Conservation (phyloP, 257 asterid genomes). For the Scutellaria galericulata region DNA sequence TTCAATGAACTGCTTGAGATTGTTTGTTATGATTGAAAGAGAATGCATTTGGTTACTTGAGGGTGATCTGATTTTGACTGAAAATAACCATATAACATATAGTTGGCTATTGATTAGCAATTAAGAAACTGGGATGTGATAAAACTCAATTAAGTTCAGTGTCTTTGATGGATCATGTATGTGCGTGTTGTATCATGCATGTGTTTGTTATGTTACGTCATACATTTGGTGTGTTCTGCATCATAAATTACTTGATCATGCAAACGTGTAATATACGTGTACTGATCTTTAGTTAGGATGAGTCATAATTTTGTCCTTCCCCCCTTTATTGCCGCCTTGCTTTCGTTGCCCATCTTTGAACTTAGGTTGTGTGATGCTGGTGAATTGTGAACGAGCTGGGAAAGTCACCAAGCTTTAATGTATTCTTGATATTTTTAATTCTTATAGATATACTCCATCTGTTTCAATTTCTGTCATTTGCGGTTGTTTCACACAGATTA, state of each 20-base stretch:
- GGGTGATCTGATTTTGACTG: slow-evolving; percentile 23
- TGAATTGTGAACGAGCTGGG: slow-evolving; percentile 20
- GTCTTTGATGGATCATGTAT: not conserved
- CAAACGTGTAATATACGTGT: slow-evolving; percentile 20
- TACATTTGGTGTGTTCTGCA: slow-evolving; percentile 21
- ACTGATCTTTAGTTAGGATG: slow-evolving; percentile 1
- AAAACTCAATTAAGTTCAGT: not conserved
- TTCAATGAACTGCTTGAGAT: not conserved
- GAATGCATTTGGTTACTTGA: slow-evolving; percentile 29
- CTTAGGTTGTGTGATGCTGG: slow-evolving; percentile 4
- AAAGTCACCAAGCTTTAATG: slow-evolving; percentile 25
- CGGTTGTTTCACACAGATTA: too few relatives aligned
- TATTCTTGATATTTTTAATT: slow-evolving; percentile 1
- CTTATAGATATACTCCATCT: too few relatives aligned
- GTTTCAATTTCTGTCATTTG: too few relatives aligned
- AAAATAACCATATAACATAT: not conserved
- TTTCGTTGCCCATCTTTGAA: slow-evolving; percentile 9
- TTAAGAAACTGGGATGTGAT: not conserved
- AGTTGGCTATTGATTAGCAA: slow-evolving; percentile 17
- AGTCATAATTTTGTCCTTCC: slow-evolving; percentile 8
- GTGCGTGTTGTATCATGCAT: slow-evolving; percentile 5
- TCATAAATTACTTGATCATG: slow-evolving; percentile 17
- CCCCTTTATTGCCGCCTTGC: slow-evolving; percentile 5
- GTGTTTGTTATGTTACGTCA: slow-evolving; percentile 22
- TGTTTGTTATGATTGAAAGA: not conserved